Base-by-base conservation (phyloP, 2,329 filamentous ascomycete species). In the Nigrospora oryzae region DNA sequence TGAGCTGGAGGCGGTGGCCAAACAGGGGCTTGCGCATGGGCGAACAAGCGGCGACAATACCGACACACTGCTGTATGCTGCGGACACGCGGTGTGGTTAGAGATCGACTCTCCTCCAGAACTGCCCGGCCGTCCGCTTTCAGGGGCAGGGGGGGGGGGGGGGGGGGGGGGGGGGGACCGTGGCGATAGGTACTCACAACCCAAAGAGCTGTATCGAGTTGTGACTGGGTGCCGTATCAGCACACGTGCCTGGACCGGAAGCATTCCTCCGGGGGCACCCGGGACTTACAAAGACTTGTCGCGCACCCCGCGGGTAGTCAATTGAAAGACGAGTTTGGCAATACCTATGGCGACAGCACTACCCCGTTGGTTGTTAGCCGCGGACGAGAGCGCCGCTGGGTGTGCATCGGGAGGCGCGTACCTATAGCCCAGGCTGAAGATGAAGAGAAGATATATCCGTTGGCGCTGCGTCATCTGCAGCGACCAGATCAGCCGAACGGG, bases 361-460 rank as follows among this genome's bases (percentile, higher is more conserved):
- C 11, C 34, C 34, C 8, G 4, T n/a, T 2, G 8, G 5, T n/a
- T 7, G 14, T 16, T 38, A 38, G 36, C 36, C 14, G 15, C 17
- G 2, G 23, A 5, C 23, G 23, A 28, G 6, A 11, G 34, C 13
- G 13, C 12, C 34, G 13, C 14, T n/a, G 5, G 15, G 15, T 16
- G 10, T 14, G 14, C 34, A 36, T 36, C 10, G 5, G 34, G 14
- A n/a, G 14, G 14, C 14, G 15, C 36, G 38, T 39, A 44, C 42
- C 68, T 53, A 46, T 69, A 69, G 30, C 68, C 69, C 16, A 71
- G 54, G 40, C 65, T 64, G 5, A 71, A 53, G 43, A 73, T 63
- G 1, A 50, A 56, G 17, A 69, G 61, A 11, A 72, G 52, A 17
- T 69, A 68, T 1, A 70, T 17, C 16, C 63, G 59, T 1, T 60